These are phyloP conservation scores for Dacryopinax spathularia DNA, from an alignment of 768 basidiomycete species.

Conservation along the genomic window DNA sequence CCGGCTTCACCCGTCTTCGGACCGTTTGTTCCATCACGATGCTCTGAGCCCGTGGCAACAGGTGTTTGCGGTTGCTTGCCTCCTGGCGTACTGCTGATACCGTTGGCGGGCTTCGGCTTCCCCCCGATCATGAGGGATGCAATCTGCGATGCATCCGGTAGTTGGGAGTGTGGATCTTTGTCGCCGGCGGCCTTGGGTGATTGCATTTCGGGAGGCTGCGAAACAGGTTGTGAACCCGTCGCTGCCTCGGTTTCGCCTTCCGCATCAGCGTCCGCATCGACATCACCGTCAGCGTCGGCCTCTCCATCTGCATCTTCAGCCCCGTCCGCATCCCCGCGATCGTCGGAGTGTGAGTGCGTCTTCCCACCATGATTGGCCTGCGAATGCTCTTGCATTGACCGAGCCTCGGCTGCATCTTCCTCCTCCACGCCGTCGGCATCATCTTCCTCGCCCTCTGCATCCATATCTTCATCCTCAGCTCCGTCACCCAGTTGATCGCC, in stretches of 20 bases:
- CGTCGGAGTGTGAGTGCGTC: not conserved
- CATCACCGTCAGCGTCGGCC: slow-evolving; percentile 11
- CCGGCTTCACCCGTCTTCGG: not conserved
- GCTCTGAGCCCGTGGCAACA: too few relatives aligned
- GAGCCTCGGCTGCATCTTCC: not conserved
- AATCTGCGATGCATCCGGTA: not conserved
- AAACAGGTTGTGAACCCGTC: not conserved
- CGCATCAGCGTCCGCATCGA: slow-evolving; percentile 7
- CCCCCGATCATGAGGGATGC: not conserved
- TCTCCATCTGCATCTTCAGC: slow-evolving; percentile 9
- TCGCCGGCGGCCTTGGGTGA: not conserved
- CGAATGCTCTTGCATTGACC: not conserved
- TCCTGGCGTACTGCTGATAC: not conserved
- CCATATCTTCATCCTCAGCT: slow-evolving; percentile 3
- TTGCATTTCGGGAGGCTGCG: not conserved
- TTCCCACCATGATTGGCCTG: too few relatives aligned
- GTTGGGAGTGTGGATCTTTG: not conserved
- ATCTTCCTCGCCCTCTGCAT: slow-evolving; percentile 14
- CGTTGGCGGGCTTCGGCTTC: not conserved
- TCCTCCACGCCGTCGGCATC: not conserved
- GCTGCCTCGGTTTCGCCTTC: slow-evolving; percentile 4
- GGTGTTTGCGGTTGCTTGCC: not conserved
- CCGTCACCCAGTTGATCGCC: slow-evolving; percentile 5
- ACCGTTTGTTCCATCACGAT: too few relatives aligned
- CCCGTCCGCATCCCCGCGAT: not conserved